A percentile compares a stretch with the other conserved stretches of the same genome.
Conservation (phyloP, 768 basidiomycete species). For the Suillus cothurnatus region DNA sequence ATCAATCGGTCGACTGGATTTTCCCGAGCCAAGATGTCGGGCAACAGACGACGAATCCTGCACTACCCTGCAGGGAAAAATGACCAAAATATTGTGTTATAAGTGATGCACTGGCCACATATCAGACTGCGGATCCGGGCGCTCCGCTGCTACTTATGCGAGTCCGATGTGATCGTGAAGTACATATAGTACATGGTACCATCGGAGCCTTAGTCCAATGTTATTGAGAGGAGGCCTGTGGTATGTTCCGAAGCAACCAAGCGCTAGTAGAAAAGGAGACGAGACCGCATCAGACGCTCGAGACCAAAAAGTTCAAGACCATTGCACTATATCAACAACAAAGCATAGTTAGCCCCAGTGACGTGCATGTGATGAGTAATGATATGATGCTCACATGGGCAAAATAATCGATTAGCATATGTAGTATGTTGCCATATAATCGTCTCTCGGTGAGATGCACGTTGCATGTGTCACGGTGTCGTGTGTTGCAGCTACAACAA, state of each 20-base stretch:
- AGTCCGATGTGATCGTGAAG: no score
- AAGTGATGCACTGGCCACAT: neutral
- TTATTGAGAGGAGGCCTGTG: neutral
- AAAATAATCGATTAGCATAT: neutral
- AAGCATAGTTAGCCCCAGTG: neutral
- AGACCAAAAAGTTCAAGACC: neutral
- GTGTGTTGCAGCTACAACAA: neutral
- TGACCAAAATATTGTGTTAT: neutral
- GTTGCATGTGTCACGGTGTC: neutral
- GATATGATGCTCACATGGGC: neutral
- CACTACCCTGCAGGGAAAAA: neutral
- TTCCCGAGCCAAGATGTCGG: slow-evolving; percentile 1
- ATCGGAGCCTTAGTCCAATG: neutral
- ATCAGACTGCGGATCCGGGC: neutral
- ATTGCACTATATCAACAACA: neutral
- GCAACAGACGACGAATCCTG: neutral
- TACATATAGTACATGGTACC: no score
- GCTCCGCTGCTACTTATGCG: neutral
- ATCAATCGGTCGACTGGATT: neutral
- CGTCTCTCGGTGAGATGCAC: neutral
- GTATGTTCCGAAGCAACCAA: neutral
- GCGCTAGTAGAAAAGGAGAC: neutral
- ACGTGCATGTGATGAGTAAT: neutral
- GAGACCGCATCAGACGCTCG: neutral
- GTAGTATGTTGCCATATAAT: neutral